A percentile compares a stretch with the other conserved stretches of the same genome.
Evolutionary conservation across 169 alveolate species (phyloP).

Genomic region (Neospora caninum): DNA sequence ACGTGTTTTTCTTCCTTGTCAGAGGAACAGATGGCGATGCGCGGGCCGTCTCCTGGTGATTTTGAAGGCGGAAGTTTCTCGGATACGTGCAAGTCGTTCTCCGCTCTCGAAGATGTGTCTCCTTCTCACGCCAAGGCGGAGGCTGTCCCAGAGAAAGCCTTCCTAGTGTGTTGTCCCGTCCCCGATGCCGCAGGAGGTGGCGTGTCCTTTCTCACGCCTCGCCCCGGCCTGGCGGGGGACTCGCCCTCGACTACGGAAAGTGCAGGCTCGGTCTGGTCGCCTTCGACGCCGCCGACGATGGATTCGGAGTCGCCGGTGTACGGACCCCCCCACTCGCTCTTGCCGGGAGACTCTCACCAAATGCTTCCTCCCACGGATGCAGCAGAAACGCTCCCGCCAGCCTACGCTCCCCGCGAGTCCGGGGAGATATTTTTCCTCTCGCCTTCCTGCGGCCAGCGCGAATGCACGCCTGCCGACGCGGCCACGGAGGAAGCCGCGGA

Average conservation of each 20-base stretch:
- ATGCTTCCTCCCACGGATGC: background rate
- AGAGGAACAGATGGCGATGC: background rate
- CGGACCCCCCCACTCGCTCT: background rate
- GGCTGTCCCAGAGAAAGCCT: background rate
- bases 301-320: background rate
- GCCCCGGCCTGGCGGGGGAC: background rate
- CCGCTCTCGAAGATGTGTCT: background rate
- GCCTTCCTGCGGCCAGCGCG: too few species aligned
- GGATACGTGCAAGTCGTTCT: background rate
- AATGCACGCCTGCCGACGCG: too few species aligned
- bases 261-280: background rate
- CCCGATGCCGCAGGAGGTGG: background rate
- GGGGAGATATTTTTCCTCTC: too few species aligned
- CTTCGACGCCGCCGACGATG: background rate
- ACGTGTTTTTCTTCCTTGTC: background rate
- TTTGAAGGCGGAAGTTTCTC: background rate
- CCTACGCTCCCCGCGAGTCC: too few species aligned
- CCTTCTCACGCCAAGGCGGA: background rate
- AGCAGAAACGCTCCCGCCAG: background rate
- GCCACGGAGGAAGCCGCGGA: too few species aligned
- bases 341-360: background rate
- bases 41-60: background rate
- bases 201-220: background rate
- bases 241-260: background rate
- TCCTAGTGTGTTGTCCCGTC: background rate